A percentile compares a stretch with the other conserved stretches of the same genome.
Conservation (phyloP, 1,284 basidiomycete species). For the Tilletia indica region DNA sequence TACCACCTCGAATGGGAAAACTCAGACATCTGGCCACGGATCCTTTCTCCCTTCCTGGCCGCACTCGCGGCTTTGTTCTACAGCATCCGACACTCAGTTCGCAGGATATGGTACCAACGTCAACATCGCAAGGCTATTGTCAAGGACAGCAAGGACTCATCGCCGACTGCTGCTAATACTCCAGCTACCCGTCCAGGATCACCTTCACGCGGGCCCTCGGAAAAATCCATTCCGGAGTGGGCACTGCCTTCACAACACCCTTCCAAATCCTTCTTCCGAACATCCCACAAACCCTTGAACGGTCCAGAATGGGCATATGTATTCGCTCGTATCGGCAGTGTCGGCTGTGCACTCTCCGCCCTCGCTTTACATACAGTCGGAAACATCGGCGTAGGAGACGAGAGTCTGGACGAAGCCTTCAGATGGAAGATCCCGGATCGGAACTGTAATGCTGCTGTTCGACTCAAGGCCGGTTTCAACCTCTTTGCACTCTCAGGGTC, state of each 20-base stretch:
- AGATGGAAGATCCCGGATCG: neutral
- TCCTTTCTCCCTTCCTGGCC: neutral
- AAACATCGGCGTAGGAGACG: neutral
- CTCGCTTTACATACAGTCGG: neutral
- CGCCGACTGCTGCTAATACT: too few relatives aligned
- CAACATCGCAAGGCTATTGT: too few relatives aligned
- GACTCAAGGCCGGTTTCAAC: neutral
- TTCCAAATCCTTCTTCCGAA: neutral
- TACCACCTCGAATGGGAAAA: slow-evolving; percentile 10
- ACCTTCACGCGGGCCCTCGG: too few relatives aligned
- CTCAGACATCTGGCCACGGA: slow-evolving; percentile 5
- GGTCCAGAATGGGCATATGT: slow-evolving; percentile 9
- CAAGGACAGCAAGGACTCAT: too few relatives aligned
- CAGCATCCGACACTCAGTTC: too few relatives aligned
- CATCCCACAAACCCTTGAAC: neutral
- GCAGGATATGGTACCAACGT: too few relatives aligned
- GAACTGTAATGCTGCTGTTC: neutral
- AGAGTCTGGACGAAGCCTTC: neutral
- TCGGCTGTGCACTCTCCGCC: neutral
- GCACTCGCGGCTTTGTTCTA: too few relatives aligned
- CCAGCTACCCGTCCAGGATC: too few relatives aligned
- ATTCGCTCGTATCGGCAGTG: neutral
- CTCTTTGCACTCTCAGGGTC: neutral
- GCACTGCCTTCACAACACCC: neutral
- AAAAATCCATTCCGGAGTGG: neutral